Evolutionary conservation across 805 yeast genomes (phyloP), one percentile per base, ranked within the genome.

Genomic region (Barnettozyma pratensis): DNA sequence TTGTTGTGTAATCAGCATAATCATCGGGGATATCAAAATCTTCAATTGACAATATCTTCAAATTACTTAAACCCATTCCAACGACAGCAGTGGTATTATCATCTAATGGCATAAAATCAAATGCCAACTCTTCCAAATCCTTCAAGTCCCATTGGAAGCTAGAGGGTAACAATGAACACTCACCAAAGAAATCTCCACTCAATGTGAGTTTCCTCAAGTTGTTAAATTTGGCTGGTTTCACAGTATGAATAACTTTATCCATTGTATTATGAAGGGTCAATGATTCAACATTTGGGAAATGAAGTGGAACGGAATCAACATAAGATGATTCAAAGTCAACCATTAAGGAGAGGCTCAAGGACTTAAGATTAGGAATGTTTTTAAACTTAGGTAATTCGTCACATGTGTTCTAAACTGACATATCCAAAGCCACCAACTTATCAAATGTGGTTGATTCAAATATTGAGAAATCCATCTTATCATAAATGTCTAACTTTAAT

Each of bases 61-160:
- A 40, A 8, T 36, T 43, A 6, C 40, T 39, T 25, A 37, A 11
- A 31, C 35, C 26, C 27, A 43, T 27, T 26, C 30, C 46, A 27
- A 43, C 26, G 19, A 19, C 26, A 30, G n/a, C 30, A 6, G 19
- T 36, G 26, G 27, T 26, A 4, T 27, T 38, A 6, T 11, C 29
- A 11, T 27, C 46, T 5, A 7, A 4, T 25, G 41, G 11, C 29
- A 27, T 29, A 31, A 11, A 31, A 27, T 43, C 41, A 36, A 19
- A 43, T 3, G 41, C 25, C n/a, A 43, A 26, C 27, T 43, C 40
- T 14, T 32, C 28, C 27, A 43, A 26, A 9, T 36, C 29, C 7
- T 30, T 10, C 4, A 43, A 34, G n/a, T 35, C 28, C 46, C 46
- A 43, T 36, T 36, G 46, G 30, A 43, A 37, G 9, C 26, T 37